Conservation (phyloP, 75 land plant species). For the Selaginella moellendorffii region DNA sequence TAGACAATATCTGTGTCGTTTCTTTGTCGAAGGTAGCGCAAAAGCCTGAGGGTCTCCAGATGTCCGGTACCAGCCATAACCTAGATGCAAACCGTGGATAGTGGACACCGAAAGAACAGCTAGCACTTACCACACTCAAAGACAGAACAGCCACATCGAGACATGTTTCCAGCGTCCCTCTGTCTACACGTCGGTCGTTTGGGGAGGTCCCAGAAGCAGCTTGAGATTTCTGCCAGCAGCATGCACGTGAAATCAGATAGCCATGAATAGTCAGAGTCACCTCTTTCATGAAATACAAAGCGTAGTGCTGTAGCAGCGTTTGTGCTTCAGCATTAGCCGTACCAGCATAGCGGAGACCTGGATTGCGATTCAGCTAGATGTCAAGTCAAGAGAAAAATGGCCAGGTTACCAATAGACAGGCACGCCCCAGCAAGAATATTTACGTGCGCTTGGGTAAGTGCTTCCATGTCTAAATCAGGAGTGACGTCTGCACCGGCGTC, state of each 20-base stretch:
- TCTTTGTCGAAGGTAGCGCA: constrained; percentile 63
- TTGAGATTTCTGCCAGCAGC: constrained; percentile 59
- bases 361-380: too few species aligned
- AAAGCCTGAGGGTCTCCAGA: constrained; percentile 57
- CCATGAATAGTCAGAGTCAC: too few species aligned
- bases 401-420: constrained; percentile 65
- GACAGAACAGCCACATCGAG: constrained; percentile 79
- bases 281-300: constrained; percentile 83
- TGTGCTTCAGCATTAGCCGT: constrained; percentile 68
- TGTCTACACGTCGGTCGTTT: constrained; percentile 66
- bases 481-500: constrained; percentile 28
- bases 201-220: constrained; percentile 36
- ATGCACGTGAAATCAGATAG: neutral
- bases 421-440: constrained; percentile 83
- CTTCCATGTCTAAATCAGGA: constrained; percentile 58
- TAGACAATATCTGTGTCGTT: constrained; percentile 62
- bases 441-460: constrained; percentile 79
- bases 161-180: constrained; percentile 83
- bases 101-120: constrained; percentile 2
- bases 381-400: too few species aligned
- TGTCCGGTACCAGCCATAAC: constrained; percentile 99
- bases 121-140: constrained; percentile 52
- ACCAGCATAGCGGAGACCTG: constrained; percentile 94
- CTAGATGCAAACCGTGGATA: constrained; percentile 17
- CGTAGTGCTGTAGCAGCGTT: constrained; percentile 63